Conservation (phyloP, 768 basidiomycete genomes). For the Boletus sensibilis region DNA sequence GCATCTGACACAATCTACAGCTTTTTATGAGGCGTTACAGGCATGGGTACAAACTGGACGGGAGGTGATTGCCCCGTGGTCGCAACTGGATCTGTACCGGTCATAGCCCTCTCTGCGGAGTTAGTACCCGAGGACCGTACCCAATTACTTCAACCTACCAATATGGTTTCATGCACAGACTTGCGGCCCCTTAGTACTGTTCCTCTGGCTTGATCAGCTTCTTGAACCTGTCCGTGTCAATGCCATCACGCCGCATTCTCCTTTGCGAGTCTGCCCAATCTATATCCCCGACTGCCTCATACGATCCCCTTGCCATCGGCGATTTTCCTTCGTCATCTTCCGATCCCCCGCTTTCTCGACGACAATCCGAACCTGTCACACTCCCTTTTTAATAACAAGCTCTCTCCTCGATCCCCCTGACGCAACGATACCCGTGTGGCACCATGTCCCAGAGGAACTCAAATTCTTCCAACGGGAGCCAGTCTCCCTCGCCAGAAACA, state of each 20-base stretch:
- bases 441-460: slow-evolving; percentile 52
- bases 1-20: slow-evolving; percentile 19
- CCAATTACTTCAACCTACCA: slow-evolving; percentile 34
- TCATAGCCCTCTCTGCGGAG: slow-evolving; percentile 32
- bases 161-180: slow-evolving; percentile 35
- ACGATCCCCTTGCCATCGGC: slow-evolving; percentile 21
- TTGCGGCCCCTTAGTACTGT: slow-evolving; percentile 29
- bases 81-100: slow-evolving; percentile 31
- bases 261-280: slow-evolving; percentile 26
- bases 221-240: slow-evolving; percentile 31
- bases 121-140: slow-evolving; percentile 31
- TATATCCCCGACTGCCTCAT: slow-evolving; percentile 30
- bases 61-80: slow-evolving; percentile 21
- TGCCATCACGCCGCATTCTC: slow-evolving; percentile 33
- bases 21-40: slow-evolving; percentile 3
- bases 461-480: slow-evolving; percentile 49
- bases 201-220: slow-evolving; percentile 19
- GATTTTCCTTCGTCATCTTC: slow-evolving; percentile 26
- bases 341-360: slow-evolving; percentile 28
- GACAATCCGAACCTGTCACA: slow-evolving; percentile 17
- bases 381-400: slow-evolving; percentile 28
- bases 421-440: slow-evolving; percentile 14
- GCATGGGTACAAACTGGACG: slow-evolving; percentile 9
- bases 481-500: slow-evolving; percentile 47
- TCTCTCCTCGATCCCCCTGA: slow-evolving; percentile 24